Conservation (phyloP, 208 protist species). For the Histomonas meleagridis region DNA sequence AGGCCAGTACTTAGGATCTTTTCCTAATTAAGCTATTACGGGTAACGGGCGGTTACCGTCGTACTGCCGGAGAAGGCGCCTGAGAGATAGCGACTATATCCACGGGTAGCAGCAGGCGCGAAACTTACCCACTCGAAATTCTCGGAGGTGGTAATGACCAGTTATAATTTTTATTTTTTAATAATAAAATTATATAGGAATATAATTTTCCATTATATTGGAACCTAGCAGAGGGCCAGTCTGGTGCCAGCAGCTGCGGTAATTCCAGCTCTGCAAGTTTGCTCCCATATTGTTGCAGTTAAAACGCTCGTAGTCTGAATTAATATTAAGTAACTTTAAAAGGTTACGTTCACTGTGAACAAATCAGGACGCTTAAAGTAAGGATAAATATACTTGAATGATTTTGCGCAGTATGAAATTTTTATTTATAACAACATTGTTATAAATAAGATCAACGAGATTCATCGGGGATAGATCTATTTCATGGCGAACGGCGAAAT, state of each 20-base stretch:
- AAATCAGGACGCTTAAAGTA: neutral
- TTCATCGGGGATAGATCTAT: constrained; percentile 55
- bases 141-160: neutral
- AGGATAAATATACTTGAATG: neutral
- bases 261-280: constrained; percentile 45
- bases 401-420: neutral
- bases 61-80: constrained; percentile 21
- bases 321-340: neutral
- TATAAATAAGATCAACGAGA: neutral
- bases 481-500: constrained; percentile 64
- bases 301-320: constrained; percentile 39
- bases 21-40: constrained; percentile 60
- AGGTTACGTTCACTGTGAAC: too few species aligned
- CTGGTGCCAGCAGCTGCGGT: constrained; percentile 45
- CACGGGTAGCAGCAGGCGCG: constrained; percentile 7
- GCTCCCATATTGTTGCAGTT: constrained; percentile 43
- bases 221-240: constrained; percentile 35
- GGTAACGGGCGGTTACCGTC: constrained; percentile 59
- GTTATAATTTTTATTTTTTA: neutral
- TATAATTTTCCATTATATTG: neutral
- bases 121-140: constrained; percentile 8
- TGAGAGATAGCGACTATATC: neutral
- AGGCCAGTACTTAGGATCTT: constrained; percentile 63
- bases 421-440: too few species aligned
- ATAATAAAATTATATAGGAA: neutral